Evolutionary conservation across 2,329 filamentous ascomycete genomes (phyloP).

Genomic region (Zasmidium angulare): DNA sequence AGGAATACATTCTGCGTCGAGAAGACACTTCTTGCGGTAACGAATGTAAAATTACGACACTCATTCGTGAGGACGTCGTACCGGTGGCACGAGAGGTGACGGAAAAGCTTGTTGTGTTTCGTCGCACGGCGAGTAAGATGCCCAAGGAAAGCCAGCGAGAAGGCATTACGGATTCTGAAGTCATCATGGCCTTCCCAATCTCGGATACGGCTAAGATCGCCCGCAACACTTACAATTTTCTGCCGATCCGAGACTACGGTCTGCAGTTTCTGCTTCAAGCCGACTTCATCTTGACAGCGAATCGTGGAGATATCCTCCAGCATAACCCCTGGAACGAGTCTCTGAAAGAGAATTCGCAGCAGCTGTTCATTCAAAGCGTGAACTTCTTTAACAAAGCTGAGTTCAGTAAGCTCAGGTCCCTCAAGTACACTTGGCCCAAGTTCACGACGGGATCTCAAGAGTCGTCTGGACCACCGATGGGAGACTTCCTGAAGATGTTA

Average conservation of each 20-base stretch:
- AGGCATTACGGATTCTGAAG: constrained; percentile 14
- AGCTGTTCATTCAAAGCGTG: background rate
- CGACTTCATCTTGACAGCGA: constrained; percentile 21
- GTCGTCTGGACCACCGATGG: background rate
- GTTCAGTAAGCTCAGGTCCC: background rate
- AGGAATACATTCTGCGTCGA: background rate
- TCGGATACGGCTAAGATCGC: background rate
- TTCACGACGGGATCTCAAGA: background rate
- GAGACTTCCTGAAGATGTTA: background rate
- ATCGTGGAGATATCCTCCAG: background rate
- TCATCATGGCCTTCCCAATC: constrained; percentile 26
- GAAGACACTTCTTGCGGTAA: background rate
- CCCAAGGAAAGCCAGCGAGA: constrained; percentile 16
- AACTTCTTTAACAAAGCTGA: background rate
- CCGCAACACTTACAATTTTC: constrained; percentile 25
- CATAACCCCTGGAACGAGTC: background rate
- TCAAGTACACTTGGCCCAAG: background rate
- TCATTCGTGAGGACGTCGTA: background rate
- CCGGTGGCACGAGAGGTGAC: background rate
- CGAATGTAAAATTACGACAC: background rate
- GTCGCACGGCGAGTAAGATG: constrained; percentile 11
- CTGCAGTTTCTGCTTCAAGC: constrained; percentile 25
- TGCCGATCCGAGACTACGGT: constrained; percentile 27
- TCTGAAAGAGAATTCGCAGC: background rate
- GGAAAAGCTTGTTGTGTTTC: constrained; percentile 1